These are phyloP conservation scores for Eimeria falciformis DNA, from an alignment of 169 alveolate species.

Conservation along the genomic window DNA sequence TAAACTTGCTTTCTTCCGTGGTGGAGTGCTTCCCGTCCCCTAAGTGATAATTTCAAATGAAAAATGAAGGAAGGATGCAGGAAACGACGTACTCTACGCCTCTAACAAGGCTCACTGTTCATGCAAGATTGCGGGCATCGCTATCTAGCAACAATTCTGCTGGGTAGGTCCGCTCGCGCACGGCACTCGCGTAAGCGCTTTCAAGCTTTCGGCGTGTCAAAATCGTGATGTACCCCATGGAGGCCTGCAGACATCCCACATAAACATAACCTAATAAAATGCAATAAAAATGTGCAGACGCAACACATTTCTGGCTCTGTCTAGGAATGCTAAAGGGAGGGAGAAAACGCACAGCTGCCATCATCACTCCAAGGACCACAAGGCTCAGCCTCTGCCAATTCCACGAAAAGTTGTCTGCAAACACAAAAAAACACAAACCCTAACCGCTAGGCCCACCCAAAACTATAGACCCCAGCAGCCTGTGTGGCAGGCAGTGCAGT, in stretches of 20 bases:
- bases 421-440: neutral
- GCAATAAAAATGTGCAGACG: too few species aligned
- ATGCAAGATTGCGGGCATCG: neutral
- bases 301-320: too few species aligned
- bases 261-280: too few species aligned
- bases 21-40: neutral
- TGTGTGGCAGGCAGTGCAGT: neutral
- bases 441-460: conserved; percentile 21
- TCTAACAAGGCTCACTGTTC: neutral
- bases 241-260: conserved; percentile 1
- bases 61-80: neutral
- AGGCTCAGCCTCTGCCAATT: conserved; percentile 48
- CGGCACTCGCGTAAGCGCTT: conserved; percentile 37
- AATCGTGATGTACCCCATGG: conserved; percentile 26
- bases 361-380: conserved; percentile 32
- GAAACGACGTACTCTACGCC: neutral
- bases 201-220: conserved; percentile 66
- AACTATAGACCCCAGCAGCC: conserved; percentile 30
- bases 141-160: neutral
- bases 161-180: neutral
- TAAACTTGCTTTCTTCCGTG: neutral
- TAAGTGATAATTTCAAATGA: too few species aligned
- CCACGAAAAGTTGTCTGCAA: conserved; percentile 43
- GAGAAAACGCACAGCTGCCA: conserved; percentile 32
- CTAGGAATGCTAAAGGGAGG: neutral